A percentile compares a stretch with the other conserved stretches of the same genome.
Conservation (phyloP, 805 yeast genomes). For the Lipomyces yamanashiensis region DNA sequence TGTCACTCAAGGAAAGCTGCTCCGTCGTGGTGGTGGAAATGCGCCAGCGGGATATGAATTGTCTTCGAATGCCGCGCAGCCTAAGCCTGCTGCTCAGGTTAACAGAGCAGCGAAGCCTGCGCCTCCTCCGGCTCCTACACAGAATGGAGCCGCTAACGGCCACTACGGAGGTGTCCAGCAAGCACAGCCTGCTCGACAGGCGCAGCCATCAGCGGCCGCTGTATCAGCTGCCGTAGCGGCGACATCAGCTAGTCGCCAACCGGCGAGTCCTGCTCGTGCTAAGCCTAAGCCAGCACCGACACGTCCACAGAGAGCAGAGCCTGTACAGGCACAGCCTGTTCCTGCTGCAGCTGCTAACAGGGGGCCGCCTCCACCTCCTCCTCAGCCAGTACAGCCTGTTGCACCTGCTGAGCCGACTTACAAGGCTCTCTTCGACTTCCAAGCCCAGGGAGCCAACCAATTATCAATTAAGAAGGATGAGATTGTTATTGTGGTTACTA, state of each 20-base stretch:
- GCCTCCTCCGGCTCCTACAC: slow-evolving; percentile 30
- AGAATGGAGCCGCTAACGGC: slow-evolving; percentile 23
- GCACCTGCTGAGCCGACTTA: slow-evolving; percentile 74
- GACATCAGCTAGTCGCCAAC: slow-evolving; percentile 40
- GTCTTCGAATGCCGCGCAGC: slow-evolving; percentile 24
- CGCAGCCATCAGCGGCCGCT: slow-evolving; percentile 31
- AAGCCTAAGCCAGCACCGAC: slow-evolving; percentile 18
- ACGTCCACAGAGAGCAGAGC: slow-evolving; percentile 25
- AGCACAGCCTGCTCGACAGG: slow-evolving; percentile 4
- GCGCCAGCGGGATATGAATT: slow-evolving; percentile 42
- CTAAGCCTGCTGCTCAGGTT: slow-evolving; percentile 29
- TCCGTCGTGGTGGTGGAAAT: slow-evolving; percentile 41
- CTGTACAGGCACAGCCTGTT: slow-evolving; percentile 19
- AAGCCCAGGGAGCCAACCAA: slow-evolving; percentile 84
- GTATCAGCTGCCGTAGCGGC: slow-evolving; percentile 41
- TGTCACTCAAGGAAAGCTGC: slow-evolving; percentile 23
- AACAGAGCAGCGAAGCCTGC: slow-evolving; percentile 32
- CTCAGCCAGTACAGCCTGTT: slow-evolving; percentile 79
- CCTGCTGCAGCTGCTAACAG: slow-evolving; percentile 24
- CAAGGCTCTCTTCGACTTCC: slow-evolving; percentile 85
- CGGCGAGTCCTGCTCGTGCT: slow-evolving; percentile 22
- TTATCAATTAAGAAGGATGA: slow-evolving; percentile 79
- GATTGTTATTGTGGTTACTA: slow-evolving; percentile 69
- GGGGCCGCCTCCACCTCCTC: slow-evolving; percentile 54
- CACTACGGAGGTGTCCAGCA: slow-evolving; percentile 2